Conservation (phyloP, 805 yeast genomes). For the Scheffersomyces stipitis region DNA sequence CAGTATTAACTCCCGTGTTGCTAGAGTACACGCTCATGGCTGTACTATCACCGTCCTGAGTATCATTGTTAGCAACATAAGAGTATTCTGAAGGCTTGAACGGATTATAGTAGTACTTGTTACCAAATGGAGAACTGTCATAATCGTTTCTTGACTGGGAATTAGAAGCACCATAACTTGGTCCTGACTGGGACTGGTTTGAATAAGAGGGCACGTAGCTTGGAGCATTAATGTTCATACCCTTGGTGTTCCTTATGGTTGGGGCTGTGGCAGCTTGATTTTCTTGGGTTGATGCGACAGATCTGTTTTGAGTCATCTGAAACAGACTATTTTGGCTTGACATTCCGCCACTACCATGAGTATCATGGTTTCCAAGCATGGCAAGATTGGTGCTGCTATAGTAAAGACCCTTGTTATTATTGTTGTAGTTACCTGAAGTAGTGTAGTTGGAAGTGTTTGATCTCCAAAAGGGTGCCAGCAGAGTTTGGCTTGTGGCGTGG, state of each 20-base stretch:
- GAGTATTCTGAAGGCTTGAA: constrained; percentile 5
- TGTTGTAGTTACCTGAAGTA: no score
- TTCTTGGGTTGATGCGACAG: neutral
- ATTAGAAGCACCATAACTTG: neutral
- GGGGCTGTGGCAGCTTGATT: neutral
- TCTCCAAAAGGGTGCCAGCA: constrained; percentile 13
- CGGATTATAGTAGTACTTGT: constrained; percentile 7
- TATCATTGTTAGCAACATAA: constrained; percentile 5
- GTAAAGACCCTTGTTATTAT: no score
- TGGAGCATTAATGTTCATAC: constrained; percentile 29
- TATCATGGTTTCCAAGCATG: no score
- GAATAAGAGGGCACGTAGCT: constrained; percentile 26
- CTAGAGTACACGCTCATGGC: constrained; percentile 7
- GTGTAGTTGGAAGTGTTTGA: constrained; percentile 4
- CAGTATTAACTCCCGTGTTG: neutral
- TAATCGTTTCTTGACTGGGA: constrained; percentile 1
- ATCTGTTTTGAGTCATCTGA: neutral
- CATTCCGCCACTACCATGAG: no score
- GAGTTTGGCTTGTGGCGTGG: constrained; percentile 2
- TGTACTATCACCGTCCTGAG: constrained; percentile 6
- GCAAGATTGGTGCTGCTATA: no score
- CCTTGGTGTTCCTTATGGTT: constrained; percentile 6
- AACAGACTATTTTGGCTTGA: no score
- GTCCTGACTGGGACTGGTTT: neutral
- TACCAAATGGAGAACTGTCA: constrained; percentile 3